These are phyloP conservation scores for Trametes punicea DNA, from an alignment of 768 basidiomycete genomes.

Conservation along the genomic window DNA sequence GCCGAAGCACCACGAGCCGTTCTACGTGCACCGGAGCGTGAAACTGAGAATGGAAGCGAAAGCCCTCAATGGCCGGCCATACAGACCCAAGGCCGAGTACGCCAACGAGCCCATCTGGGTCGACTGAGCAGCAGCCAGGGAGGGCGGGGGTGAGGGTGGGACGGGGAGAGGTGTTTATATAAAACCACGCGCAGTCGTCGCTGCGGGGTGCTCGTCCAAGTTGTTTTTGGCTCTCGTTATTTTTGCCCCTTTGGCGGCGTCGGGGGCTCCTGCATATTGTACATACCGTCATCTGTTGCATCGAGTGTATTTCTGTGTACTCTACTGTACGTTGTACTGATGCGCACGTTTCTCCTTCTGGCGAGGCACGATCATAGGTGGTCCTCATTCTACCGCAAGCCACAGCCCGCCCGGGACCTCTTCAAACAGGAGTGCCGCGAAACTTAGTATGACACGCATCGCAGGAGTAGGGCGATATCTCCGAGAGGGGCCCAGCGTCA, in stretches of 20 bases:
- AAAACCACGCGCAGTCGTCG: too few relatives aligned
- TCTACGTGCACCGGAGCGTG: conserved; percentile 29
- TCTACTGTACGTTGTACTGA: too few relatives aligned
- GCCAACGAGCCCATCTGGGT: conserved; percentile 15
- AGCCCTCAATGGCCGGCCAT: conserved; percentile 27
- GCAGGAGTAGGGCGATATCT: too few relatives aligned
- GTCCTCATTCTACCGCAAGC: too few relatives aligned
- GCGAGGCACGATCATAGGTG: too few relatives aligned
- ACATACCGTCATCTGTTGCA: background rate
- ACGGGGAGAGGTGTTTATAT: background rate
- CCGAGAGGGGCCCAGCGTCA: too few relatives aligned
- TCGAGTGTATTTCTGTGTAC: background rate
- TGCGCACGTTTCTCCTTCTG: too few relatives aligned
- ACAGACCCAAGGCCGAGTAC: conserved; percentile 31
- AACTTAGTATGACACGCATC: too few relatives aligned
- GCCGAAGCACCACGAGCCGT: conserved; percentile 20
- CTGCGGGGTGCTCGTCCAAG: background rate
- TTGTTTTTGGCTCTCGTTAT: background rate
- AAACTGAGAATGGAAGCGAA: conserved; percentile 25
- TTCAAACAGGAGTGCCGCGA: too few relatives aligned
- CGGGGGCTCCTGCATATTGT: background rate
- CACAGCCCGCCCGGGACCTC: too few relatives aligned
- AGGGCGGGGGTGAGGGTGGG: background rate
- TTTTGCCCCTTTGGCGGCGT: background rate
- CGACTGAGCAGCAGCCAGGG: conserved; percentile 9